phyloP scores from a whole-genome alignment of 1,284 basidiomycete species.

The Mycena sp. region DNA sequence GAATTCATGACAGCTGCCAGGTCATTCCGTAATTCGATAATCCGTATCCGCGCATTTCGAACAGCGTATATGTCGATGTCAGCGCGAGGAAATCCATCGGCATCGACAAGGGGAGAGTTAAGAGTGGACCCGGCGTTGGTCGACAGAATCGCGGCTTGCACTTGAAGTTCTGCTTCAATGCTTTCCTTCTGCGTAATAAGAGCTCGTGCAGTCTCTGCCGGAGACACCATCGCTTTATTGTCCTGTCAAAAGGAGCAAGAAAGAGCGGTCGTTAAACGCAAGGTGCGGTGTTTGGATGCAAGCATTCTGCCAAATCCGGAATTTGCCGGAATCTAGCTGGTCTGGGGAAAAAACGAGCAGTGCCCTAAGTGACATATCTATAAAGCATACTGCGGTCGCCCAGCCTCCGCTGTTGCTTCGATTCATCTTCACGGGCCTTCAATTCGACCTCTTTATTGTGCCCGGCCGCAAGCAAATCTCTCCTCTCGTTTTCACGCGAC shows the following conservation, averaged over 20 bases:
- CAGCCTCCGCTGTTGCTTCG: conserved; percentile 30
- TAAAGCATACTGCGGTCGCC: conserved; percentile 50
- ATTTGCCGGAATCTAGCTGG: no score
- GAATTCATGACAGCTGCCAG: conserved; percentile 69
- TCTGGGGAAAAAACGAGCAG: no score
- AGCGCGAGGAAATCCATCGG: conserved; percentile 86
- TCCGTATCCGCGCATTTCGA: conserved; percentile 74
- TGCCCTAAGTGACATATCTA: conserved; percentile 43
- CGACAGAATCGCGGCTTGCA: conserved; percentile 68
- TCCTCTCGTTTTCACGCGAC: conserved; percentile 58
- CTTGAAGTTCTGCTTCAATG: conserved; percentile 71
- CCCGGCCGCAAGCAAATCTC: conserved; percentile 40
- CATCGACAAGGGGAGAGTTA: conserved; percentile 80
- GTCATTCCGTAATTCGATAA: conserved; percentile 85
- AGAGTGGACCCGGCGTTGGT: conserved; percentile 67
- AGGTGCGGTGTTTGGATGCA: background rate
- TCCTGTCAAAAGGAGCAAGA: no score
- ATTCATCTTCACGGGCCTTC: conserved; percentile 20
- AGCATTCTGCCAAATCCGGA: background rate
- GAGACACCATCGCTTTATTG: conserved; percentile 10
- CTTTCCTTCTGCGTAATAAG: conserved; percentile 70
- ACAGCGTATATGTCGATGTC: conserved; percentile 85
- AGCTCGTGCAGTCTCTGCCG: conserved; percentile 48
- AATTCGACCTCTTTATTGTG: conserved; percentile 13
- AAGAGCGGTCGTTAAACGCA: no score